Evolutionary conservation across 176 grass and related monocot species (phyloP).

Genomic region (Olyra latifolia): DNA sequence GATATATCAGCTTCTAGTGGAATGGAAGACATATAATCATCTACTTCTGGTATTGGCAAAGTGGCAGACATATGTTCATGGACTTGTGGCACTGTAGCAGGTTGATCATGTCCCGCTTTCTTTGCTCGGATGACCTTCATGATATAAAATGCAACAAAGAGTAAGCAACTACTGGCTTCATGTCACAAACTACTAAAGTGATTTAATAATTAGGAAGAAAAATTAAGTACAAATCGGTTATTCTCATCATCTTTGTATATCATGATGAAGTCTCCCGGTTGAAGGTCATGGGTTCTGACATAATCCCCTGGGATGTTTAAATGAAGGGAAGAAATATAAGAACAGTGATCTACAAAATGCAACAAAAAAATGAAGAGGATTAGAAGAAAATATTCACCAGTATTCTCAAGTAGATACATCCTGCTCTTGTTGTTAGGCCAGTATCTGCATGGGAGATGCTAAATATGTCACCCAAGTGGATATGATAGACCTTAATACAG

Average conservation of each 20-base stretch:
- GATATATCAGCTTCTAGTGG: constrained; percentile 42
- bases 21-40: constrained; percentile 29
- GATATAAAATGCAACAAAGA: constrained; percentile 2
- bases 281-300: constrained; percentile 71
- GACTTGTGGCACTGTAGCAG: constrained; percentile 37
- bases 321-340: constrained; percentile 24
- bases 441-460: constrained; percentile 51
- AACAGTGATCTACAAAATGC: background rate
- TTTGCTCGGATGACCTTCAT: constrained; percentile 81
- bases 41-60: constrained; percentile 32
- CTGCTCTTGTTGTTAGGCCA: constrained; percentile 98
- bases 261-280: constrained; percentile 82
- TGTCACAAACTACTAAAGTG: background rate
- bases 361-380: background rate
- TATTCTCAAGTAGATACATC: constrained; percentile 99
- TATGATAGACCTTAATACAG: constrained; percentile 8
- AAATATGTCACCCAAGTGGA: constrained; percentile 24
- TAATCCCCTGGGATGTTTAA: constrained; percentile 60
- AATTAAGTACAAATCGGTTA: constrained; percentile 62
- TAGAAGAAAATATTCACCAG: constrained; percentile 46
- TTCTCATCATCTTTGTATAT: constrained; percentile 89
- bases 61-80: constrained; percentile 27
- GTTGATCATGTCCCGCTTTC: constrained; percentile 46
- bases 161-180: background rate
- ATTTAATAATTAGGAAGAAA: background rate